phyloP scores from a whole-genome alignment of 768 basidiomycete species.

The Psilocybe cyanescens region DNA sequence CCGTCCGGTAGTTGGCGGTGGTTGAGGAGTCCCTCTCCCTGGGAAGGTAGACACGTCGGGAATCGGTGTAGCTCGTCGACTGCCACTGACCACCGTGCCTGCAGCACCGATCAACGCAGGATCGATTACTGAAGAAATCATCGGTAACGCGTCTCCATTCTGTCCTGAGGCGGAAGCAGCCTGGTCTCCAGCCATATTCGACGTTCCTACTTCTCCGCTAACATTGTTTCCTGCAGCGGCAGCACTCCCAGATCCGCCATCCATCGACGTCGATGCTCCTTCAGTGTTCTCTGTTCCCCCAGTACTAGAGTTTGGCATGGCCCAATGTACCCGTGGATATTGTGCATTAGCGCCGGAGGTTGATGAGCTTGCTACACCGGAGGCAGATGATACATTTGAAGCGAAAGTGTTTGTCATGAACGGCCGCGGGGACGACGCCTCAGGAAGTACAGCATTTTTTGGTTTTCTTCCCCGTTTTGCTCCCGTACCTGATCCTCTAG shows the following conservation, averaged over 20 bases:
- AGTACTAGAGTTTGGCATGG: slow-evolving; percentile 22
- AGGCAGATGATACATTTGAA: slow-evolving; percentile 3
- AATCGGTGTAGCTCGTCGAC: slow-evolving; percentile 18
- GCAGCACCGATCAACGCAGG: slow-evolving; percentile 25
- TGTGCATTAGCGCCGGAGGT: slow-evolving; percentile 21
- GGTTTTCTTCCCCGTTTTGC: slow-evolving; percentile 55
- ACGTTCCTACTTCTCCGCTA: neutral
- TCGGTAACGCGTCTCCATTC: neutral
- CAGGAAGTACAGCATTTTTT: slow-evolving; percentile 35
- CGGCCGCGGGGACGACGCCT: slow-evolving; percentile 31
- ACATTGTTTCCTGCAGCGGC: neutral
- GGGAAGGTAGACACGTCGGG: slow-evolving; percentile 19
- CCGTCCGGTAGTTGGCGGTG: slow-evolving; percentile 15
- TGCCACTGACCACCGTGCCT: slow-evolving; percentile 7
- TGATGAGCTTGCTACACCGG: slow-evolving; percentile 8
- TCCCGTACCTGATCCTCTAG: slow-evolving; percentile 35
- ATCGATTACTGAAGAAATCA: slow-evolving; percentile 21
- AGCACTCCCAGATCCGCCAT: neutral
- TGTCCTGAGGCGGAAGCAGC: neutral
- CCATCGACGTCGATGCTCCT: neutral
- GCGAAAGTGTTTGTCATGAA: slow-evolving; percentile 20
- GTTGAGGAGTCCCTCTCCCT: slow-evolving; percentile 19
- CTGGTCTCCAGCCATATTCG: neutral
- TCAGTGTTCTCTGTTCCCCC: neutral
- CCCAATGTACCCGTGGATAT: slow-evolving; percentile 45